phyloP scores from a whole-genome alignment of 139 green algal genomes.

The Asterochloris sp. region DNA sequence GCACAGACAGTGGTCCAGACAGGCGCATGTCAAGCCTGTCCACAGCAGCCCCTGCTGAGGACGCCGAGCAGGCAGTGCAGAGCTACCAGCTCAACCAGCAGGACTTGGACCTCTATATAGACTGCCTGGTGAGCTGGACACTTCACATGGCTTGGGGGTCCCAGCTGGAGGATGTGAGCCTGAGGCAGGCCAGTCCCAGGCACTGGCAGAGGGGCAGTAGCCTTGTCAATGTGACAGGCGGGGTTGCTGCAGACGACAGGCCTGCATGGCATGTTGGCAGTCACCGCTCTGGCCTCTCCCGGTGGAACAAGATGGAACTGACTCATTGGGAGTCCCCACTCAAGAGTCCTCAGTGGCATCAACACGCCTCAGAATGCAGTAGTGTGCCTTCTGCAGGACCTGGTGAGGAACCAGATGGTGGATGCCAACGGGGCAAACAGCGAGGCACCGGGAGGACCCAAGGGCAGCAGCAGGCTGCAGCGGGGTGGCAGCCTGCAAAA shows the following conservation, averaged over 20 bases:
- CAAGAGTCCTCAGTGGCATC: no score
- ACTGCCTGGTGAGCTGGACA: neutral
- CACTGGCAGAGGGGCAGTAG: neutral
- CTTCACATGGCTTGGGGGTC: neutral
- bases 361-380: no score
- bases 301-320: neutral
- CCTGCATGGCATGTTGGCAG: neutral
- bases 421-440: no score
- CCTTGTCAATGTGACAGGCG: neutral
- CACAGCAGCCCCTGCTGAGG: neutral
- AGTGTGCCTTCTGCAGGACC: no score
- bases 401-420: no score
- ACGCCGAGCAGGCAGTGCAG: neutral
- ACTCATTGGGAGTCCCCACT: no score
- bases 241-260: neutral
- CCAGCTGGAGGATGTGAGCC: no score
- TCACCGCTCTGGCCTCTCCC: neutral
- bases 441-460: no score
- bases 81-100: neutral
- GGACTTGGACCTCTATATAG: constrained; percentile 7
- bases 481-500: no score
- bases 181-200: neutral
- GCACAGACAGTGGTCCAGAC: neutral
- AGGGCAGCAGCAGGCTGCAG: no score
- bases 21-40: neutral